Conservation (phyloP, 192 early-diverging fungal genomes). For the Mortierella claussenii region DNA sequence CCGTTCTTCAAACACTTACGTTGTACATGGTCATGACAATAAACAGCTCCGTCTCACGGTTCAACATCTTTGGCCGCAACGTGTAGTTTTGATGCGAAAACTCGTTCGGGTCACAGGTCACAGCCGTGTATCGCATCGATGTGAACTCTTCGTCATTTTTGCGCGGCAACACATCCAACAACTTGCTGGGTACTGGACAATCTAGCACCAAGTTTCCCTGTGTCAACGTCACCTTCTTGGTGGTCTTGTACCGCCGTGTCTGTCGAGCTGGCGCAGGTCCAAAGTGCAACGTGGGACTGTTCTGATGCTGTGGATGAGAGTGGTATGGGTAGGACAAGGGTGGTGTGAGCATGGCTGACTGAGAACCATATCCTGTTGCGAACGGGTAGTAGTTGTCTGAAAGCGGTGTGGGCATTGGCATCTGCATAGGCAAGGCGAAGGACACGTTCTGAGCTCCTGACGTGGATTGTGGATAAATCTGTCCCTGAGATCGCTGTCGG, state of each 20-base stretch:
- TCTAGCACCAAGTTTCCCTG: constrained; percentile 77
- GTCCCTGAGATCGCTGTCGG: constrained; percentile 47
- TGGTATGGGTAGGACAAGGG: background rate
- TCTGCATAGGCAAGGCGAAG: constrained; percentile 21
- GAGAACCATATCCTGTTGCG: constrained; percentile 20
- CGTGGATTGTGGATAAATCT: constrained; percentile 12
- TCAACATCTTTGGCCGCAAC: constrained; percentile 74
- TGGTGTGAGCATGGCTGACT: constrained; percentile 4
- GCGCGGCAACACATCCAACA: constrained; percentile 60
- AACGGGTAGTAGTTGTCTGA: constrained; percentile 18
- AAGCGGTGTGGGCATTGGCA: constrained; percentile 17
- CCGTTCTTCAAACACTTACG: constrained; percentile 18
- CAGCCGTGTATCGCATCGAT: constrained; percentile 76
- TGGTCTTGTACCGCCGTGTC: constrained; percentile 57
- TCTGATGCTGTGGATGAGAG: background rate
- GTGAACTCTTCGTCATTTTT: constrained; percentile 71
- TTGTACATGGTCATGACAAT: constrained; percentile 94
- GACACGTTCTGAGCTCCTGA: constrained; percentile 19
- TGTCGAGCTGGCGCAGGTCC: constrained; percentile 53
- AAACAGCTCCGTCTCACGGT: constrained; percentile 87
- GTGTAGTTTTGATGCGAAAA: constrained; percentile 71
- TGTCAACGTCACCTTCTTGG: constrained; percentile 66
- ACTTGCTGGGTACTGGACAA: constrained; percentile 64
- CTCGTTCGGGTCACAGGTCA: constrained; percentile 74
- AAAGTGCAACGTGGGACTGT: constrained; percentile 31